Percentiles rank a stretch among this genome's conserved stretches.
Conservation (phyloP, 345 rosid species). For the Linum trigynum region DNA sequence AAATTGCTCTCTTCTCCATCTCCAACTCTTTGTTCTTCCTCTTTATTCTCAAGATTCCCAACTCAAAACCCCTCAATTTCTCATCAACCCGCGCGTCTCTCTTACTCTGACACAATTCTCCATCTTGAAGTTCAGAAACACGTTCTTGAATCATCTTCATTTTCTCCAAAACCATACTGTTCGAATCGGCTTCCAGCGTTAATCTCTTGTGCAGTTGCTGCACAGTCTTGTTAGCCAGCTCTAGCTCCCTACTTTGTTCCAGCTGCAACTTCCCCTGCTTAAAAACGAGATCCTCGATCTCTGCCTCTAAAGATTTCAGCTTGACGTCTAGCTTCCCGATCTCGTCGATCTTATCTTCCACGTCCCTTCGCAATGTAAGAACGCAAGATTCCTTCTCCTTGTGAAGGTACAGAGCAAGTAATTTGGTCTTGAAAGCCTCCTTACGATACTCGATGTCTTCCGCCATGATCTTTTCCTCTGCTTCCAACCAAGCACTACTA, state of each 20-base stretch:
- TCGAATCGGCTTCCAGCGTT: neutral
- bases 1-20: constrained; percentile 29
- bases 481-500: too few species aligned
- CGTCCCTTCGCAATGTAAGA: constrained; percentile 11
- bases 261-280: constrained; percentile 10
- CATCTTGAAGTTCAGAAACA: constrained; percentile 11
- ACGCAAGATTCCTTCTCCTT: constrained; percentile 17
- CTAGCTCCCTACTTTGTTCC: constrained; percentile 10
- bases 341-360: constrained; percentile 18
- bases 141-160: constrained; percentile 20
- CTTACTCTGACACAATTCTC: neutral
- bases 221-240: constrained; percentile 13
- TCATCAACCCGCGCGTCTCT: constrained; percentile 6
- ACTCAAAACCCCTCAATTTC: constrained; percentile 14
- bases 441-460: constrained; percentile 19
- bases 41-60: constrained; percentile 16
- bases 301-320: constrained; percentile 11
- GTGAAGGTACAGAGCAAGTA: constrained; percentile 18
- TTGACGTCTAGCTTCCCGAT: constrained; percentile 14
- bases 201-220: constrained; percentile 19
- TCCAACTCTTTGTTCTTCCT: constrained; percentile 31
- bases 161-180: constrained; percentile 9
- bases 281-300: constrained; percentile 17
- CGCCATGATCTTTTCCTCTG: neutral
- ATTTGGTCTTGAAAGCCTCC: constrained; percentile 15